Base-by-base conservation (phyloP, 176 grass and related monocot species). In the Lolium rigidum region DNA sequence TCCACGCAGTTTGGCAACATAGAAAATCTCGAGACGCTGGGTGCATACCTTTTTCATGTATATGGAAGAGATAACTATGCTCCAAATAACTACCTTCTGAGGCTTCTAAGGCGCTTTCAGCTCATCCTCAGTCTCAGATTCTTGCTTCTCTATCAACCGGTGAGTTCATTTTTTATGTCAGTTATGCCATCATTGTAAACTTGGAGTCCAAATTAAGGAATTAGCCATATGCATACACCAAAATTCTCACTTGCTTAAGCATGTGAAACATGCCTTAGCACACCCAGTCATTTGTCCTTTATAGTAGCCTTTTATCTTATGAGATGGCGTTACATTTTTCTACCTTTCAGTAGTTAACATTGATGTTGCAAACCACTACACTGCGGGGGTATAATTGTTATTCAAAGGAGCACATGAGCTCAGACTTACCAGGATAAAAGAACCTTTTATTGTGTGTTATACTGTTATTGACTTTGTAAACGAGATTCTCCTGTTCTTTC, bases 81-180 rank as follows among this genome's bases (percentile, higher is more conserved):
- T 9, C 4, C 14, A 3, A 76, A 82, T 56, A 24, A 0, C 4
- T 12, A 43, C 15, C 35, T 21, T 57, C 3, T 47, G 5, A 17
- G 5, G 37, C 86, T 87, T 9, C 35, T 82, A 62, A 16, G 1
- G 18, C 44, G 6, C 28, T 18, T 68, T 68, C 31, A 68, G 71
- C 21, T 26, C 44, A 50, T 68, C 65, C 12, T 7, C 6, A 74
- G 2, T 26, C 12, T 68, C 31, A 2, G 1, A 1, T 4, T 79
- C 16, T 1, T 10, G 13, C 51, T 85, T 24, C 0, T 0, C 50
- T 59, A 70, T 31, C 10, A 1, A 0, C n/a, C 0, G 48, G 83
- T 85, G 35, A 85, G 82, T 67, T 85, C 59, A 43, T 4, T 75
- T 10, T 5, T 14, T 9, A 64, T 43, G 6, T 10, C 11, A 71